Percentiles rank a stretch among this genome's conserved stretches.
These are phyloP conservation scores for Pythium biforme DNA, from an alignment of 352 stramenopile genomes.

Conservation along the genomic window DNA sequence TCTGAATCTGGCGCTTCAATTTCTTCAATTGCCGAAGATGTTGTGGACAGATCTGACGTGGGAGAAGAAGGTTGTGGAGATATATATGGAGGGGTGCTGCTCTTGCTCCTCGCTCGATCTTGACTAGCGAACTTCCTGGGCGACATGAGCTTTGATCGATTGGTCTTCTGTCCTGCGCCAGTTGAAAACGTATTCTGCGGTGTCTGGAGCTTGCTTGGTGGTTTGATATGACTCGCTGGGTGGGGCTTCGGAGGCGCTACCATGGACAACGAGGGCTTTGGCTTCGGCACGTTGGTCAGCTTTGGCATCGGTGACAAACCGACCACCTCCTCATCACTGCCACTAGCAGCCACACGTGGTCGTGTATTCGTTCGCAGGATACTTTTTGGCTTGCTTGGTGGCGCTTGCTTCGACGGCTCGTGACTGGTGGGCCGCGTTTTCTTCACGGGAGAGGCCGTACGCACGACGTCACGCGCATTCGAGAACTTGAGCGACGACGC, in stretches of 20 bases:
- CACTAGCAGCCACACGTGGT: background rate
- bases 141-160: background rate
- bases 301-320: constrained; percentile 49
- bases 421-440: background rate
- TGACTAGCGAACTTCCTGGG: constrained; percentile 1
- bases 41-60: constrained; percentile 30
- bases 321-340: constrained; percentile 1
- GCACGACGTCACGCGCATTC: background rate
- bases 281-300: constrained; percentile 36
- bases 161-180: background rate
- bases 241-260: constrained; percentile 1
- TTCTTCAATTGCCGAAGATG: constrained; percentile 27
- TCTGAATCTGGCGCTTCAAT: constrained; percentile 25
- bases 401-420: background rate
- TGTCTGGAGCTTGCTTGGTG: background rate
- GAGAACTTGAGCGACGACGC: constrained; percentile 17
- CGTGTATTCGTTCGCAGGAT: background rate
- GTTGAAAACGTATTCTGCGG: background rate
- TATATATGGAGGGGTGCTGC: background rate
- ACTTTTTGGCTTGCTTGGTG: background rate
- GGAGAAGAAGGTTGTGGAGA: background rate
- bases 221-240: background rate
- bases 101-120: background rate
- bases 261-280: constrained; percentile 39
- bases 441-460: background rate